Base-by-base conservation (phyloP, 345 rosid genomes). In the Cardiospermum halicacabum region DNA sequence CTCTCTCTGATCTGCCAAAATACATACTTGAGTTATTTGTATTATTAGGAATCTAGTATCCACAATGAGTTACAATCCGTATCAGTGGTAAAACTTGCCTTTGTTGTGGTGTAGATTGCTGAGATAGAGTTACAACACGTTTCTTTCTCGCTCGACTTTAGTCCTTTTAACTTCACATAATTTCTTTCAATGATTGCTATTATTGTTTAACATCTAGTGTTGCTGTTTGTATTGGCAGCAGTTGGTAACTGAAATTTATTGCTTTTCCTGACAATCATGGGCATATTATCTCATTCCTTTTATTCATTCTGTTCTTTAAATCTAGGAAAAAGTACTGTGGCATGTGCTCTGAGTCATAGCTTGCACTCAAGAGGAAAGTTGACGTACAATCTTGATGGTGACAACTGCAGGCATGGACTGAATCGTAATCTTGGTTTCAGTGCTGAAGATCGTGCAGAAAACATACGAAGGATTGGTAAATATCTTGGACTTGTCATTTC, bases 301-400 rank as follows among this genome's bases (percentile, higher is more conserved):
- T 27, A 11, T 22, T 13, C 34, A 30, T 51, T 51, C 36, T 55
- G 13, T 42, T 54, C 40, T 16, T 16, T 58, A 2, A 39, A 34
- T 70, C 5, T 66, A 89, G 94, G 94, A 30, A 89, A 89, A 75
- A 89, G 94, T 81, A 89, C 94, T n/a, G 59, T 87, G 79, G 94
- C 94, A 0, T 89, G 91, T 70, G 89, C 94, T 5, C 28, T 87
- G 68, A 80, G 84, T 39, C 77, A 72, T 53, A 82, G 74, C 55
- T 75, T 87, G 75, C 81, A 77, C 65, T 73, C 70, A 56, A 82
- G 80, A 78, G 85, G 91, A 71, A 89, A 89, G 73, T 75, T 89
- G 62, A 72, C 84, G 56, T 87, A 85, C 79, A 75, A 87, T 61
- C 91, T 87, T 1, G 96, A 87, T 65, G 96, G 94, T 18, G 94